Evolutionary conservation across 495 filamentous ascomycete genomes (phyloP), one percentile per base, ranked within the genome.

Genomic region (Penicillium roqueforti): DNA sequence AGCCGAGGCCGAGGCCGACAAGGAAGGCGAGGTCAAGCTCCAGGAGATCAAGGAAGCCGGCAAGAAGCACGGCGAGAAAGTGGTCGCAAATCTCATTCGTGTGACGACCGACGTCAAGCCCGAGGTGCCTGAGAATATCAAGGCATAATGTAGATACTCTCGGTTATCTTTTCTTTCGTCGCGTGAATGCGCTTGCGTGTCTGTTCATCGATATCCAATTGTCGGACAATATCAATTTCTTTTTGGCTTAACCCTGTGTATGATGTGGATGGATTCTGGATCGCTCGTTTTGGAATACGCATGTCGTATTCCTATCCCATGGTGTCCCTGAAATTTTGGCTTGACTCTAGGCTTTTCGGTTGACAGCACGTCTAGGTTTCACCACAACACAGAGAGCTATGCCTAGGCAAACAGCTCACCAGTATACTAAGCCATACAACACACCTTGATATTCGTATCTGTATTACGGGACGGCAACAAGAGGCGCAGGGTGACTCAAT

Each of bases 91-190:
- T 54, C 74, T 98, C 54, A 76, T 97, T 37, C 78, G 82, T 51
- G 90, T 87, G 18, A 87, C 95, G 7, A 84, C 86, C 54, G 81
- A 91, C 53, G 84, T 91, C 52, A 87, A 87, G 71, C 88, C 89
- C 14, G 76, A 85, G 60, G 77, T 83, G 23, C 85, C 85, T 28
- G 75, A 77, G 68, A 72, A 80, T 70, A 76, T 80, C 31, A 70
- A 70, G 54, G 66, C 68, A 68, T 76, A 74, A 57, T 67, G 39
- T 49, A 59, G 47, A 57, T 29, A 48, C 51, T 44, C 38, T 56
- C 42, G 37, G 54, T 28, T 57, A 40, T 29, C 51, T 63, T 58
- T 53, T 54, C 58, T 61, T 52, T 61, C 53, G 31, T 38, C 53
- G 41, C 53, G 50, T 48, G 56, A 48, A 61, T 66, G 58, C 56